phyloP scores from a whole-genome alignment of 768 basidiomycete genomes.

The Rhodotorula paludigena region DNA sequence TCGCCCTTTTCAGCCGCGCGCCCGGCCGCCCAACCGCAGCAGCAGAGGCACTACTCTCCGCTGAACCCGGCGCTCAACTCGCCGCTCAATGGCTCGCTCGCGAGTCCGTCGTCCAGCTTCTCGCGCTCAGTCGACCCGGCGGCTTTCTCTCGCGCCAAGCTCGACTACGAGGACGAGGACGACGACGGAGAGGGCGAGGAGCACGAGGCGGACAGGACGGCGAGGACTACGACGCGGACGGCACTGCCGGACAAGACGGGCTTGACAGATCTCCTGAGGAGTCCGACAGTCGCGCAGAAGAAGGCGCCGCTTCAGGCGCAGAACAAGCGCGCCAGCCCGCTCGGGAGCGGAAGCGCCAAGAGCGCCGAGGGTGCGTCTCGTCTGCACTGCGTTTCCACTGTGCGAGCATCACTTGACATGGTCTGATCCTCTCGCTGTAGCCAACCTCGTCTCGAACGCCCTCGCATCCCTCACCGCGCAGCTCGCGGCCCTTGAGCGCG shows the following conservation, averaged over 20 bases:
- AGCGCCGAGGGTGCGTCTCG: conserved; percentile 21
- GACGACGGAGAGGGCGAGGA: too few species aligned
- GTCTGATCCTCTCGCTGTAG: background rate
- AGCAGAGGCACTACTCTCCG: conserved; percentile 1
- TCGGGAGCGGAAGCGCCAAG: background rate
- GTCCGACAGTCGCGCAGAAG: conserved; percentile 8
- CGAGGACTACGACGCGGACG: background rate
- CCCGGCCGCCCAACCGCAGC: background rate
- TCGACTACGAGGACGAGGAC: background rate
- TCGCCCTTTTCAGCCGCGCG: background rate
- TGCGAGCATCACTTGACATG: background rate
- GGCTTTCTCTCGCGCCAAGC: background rate
- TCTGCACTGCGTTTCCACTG: too few species aligned
- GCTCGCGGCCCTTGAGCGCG: conserved; percentile 31
- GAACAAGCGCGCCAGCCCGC: background rate
- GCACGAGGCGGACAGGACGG: background rate
- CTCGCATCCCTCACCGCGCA: conserved; percentile 18
- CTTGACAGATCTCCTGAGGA: conserved; percentile 38
- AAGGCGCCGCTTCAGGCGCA: too few species aligned
- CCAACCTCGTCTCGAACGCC: conserved; percentile 26
- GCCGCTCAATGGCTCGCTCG: conserved; percentile 15
- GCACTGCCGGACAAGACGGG: conserved; percentile 40
- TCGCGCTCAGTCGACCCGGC: background rate
- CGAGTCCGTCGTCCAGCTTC: background rate
- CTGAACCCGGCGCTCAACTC: conserved; percentile 30